phyloP scores from a whole-genome alignment of 2,329 filamentous ascomycete species.

The Annulohypoxylon truncatum region DNA sequence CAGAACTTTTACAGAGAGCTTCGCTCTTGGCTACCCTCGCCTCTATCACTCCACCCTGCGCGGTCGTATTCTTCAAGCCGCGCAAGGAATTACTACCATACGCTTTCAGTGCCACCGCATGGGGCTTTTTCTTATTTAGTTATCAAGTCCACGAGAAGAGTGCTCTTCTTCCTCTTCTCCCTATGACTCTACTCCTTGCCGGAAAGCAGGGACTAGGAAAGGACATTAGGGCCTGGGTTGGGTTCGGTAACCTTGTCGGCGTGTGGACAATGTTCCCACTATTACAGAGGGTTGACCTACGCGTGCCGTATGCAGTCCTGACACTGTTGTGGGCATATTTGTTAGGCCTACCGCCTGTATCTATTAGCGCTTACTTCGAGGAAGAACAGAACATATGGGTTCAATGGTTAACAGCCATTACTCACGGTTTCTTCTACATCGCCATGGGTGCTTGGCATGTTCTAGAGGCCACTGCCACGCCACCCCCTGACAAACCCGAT shows the following conservation, averaged over 20 bases:
- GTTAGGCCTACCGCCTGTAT: conserved; percentile 84
- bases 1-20: conserved; percentile 77
- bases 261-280: conserved; percentile 95
- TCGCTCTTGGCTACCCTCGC: conserved; percentile 80
- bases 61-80: conserved; percentile 82
- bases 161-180: conserved; percentile 88
- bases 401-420: conserved; percentile 70
- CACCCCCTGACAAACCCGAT: conserved; percentile 85
- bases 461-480: conserved; percentile 72
- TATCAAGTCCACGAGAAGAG: conserved; percentile 99
- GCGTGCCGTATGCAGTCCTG: conserved; percentile 85
- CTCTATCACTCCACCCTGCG: conserved; percentile 82
- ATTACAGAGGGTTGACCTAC: conserved; percentile 83
- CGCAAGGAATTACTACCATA: conserved; percentile 81
- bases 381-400: conserved; percentile 59
- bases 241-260: conserved; percentile 92
- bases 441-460: conserved; percentile 86
- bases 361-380: conserved; percentile 74
- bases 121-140: conserved; percentile 97
- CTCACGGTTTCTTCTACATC: conserved; percentile 82
- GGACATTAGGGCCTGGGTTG: conserved; percentile 86
- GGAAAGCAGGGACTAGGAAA: conserved; percentile 81
- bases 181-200: conserved; percentile 89
- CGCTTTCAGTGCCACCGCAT: conserved; percentile 84
- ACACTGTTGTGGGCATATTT: conserved; percentile 92